Conservation (phyloP, 352 stramenopile species). For the Peronospora destructor region DNA sequence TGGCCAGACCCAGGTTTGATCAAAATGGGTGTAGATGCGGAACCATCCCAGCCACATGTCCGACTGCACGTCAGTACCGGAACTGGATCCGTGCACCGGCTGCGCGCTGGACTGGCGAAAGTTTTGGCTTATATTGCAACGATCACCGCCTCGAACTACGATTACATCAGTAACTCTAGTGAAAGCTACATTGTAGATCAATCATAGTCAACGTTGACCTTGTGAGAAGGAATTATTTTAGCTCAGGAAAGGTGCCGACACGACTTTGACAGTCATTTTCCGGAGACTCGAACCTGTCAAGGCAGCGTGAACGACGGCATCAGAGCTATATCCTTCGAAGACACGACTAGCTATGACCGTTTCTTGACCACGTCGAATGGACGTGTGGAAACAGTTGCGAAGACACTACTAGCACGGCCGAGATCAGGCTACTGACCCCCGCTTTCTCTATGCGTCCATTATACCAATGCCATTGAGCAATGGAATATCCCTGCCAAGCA, state of each 20-base stretch:
- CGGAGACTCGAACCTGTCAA: constrained; percentile 42
- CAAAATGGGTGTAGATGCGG: not conserved
- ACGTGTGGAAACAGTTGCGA: constrained; percentile 88
- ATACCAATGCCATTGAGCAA: constrained; percentile 58
- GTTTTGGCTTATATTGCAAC: constrained; percentile 14
- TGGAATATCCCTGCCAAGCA: constrained; percentile 90
- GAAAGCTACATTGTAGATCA: not conserved
- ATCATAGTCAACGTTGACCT: constrained; percentile 39
- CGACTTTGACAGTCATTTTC: constrained; percentile 64
- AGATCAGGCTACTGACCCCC: constrained; percentile 72
- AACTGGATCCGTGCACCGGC: constrained; percentile 4
- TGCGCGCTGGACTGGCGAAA: constrained; percentile 18
- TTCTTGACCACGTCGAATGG: constrained; percentile 96
- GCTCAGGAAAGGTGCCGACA: constrained; percentile 46
- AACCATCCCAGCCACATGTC: constrained; percentile 7
- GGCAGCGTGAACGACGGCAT: constrained; percentile 38
- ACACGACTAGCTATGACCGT: constrained; percentile 60
- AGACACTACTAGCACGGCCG: constrained; percentile 64
- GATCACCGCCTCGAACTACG: too few relatives aligned
- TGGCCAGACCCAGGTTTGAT: not conserved
- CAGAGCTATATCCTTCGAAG: constrained; percentile 24
- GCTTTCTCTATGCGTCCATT: constrained; percentile 25
- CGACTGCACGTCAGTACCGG: not conserved
- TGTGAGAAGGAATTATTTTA: constrained; percentile 78
- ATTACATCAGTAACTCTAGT: not conserved